Conservation (phyloP, 805 yeast genomes). For the Ogataea neopini region DNA sequence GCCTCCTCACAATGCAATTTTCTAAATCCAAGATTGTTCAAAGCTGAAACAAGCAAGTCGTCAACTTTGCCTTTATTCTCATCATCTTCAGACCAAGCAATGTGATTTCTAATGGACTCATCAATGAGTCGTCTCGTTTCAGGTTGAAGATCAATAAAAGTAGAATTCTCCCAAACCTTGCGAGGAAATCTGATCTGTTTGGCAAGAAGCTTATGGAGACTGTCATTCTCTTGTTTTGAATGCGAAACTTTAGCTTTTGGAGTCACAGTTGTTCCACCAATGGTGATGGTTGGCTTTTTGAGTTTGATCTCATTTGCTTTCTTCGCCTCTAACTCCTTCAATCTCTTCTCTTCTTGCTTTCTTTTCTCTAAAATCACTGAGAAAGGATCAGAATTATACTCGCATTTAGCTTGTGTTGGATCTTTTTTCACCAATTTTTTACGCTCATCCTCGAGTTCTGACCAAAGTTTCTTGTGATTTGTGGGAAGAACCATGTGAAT, state of each 20-base stretch:
- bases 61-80: slow-evolving; percentile 16
- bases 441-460: slow-evolving; percentile 63
- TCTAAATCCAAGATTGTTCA: slow-evolving; percentile 63
- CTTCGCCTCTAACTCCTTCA: slow-evolving; percentile 48
- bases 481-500: slow-evolving; percentile 86
- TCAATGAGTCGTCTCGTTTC: slow-evolving; percentile 66
- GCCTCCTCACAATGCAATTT: slow-evolving; percentile 71
- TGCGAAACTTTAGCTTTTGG: neutral
- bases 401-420: slow-evolving; percentile 47
- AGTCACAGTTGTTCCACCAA: slow-evolving; percentile 23
- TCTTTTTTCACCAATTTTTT: slow-evolving; percentile 46
- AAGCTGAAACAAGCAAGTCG: slow-evolving; percentile 11
- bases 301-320: slow-evolving; percentile 52
- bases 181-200: slow-evolving; percentile 39
- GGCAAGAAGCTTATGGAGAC: slow-evolving; percentile 7
- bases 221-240: slow-evolving; percentile 5
- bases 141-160: slow-evolving; percentile 66
- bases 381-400: slow-evolving; percentile 79
- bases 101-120: slow-evolving; percentile 53
- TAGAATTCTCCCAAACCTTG: slow-evolving; percentile 72
- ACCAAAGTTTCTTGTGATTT: slow-evolving; percentile 79
- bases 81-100: slow-evolving; percentile 49
- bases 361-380: slow-evolving; percentile 58
- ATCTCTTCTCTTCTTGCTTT: slow-evolving; percentile 42
- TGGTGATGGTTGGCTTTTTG: slow-evolving; percentile 46